Evolutionary conservation across 1,284 basidiomycete genomes (phyloP).

Genomic region (Fereydounia khargensis): DNA sequence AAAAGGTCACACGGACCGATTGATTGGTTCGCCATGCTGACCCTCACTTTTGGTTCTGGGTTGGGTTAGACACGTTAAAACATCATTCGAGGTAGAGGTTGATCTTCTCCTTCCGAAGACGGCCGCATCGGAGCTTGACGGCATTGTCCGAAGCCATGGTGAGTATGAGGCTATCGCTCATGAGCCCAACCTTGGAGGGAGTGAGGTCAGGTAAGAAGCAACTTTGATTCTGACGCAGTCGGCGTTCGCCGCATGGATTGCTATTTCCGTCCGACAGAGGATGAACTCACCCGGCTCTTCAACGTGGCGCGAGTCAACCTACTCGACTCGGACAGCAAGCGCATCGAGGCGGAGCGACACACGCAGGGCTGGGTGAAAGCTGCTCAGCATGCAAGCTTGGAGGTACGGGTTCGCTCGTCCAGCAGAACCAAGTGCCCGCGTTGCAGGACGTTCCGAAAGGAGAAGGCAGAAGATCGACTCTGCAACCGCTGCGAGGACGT

Average conservation of each 20-base stretch:
- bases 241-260: no score
- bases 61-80: slow-evolving; percentile 21
- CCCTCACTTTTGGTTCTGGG: no score
- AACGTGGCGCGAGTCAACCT: slow-evolving; percentile 37
- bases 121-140: neutral
- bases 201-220: no score
- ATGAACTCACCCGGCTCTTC: slow-evolving; percentile 33
- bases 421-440: slow-evolving; percentile 40
- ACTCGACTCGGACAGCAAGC: neutral
- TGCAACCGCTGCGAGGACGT: slow-evolving; percentile 19
- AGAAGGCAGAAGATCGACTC: slow-evolving; percentile 13
- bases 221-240: no score
- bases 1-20: no score
- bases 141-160: neutral
- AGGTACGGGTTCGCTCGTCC: slow-evolving; percentile 22
- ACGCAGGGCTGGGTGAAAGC: no score
- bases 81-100: slow-evolving; percentile 36
- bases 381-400: slow-evolving; percentile 4
- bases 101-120: slow-evolving; percentile 10
- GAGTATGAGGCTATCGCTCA: neutral
- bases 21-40: no score
- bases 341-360: neutral
- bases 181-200: no score
- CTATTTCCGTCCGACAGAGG: neutral
- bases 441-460: slow-evolving; percentile 31